A percentile compares a stretch with the other conserved stretches of the same genome.
phyloP scores from a whole-genome alignment of 2,329 filamentous ascomycete species.

The Diaporthe caulivora region DNA sequence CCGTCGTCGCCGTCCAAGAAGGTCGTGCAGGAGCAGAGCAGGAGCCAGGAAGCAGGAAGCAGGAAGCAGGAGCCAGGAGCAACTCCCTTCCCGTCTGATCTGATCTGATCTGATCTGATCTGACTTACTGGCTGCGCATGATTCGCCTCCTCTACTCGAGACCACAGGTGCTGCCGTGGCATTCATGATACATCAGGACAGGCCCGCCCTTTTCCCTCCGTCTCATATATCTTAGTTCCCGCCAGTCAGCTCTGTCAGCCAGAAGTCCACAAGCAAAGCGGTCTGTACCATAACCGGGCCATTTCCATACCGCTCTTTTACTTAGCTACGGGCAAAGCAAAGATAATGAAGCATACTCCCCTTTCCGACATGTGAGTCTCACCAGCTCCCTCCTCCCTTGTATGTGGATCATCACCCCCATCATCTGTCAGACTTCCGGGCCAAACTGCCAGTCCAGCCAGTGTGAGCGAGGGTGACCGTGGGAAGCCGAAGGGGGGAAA shows the following conservation, averaged over 20 bases:
- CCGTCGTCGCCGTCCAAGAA: slow-evolving; percentile 8
- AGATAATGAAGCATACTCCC: not conserved
- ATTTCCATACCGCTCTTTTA: slow-evolving; percentile 12
- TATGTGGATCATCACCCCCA: not conserved
- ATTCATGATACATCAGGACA: slow-evolving; percentile 26
- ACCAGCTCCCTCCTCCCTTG: not conserved
- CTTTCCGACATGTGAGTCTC: slow-evolving; percentile 26
- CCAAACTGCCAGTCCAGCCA: slow-evolving; percentile 6
- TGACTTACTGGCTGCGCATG: not conserved
- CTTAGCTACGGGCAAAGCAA: not conserved
- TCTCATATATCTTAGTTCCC: not conserved
- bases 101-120: no score
- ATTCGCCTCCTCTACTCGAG: slow-evolving; percentile 8
- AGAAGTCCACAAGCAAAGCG: no score
- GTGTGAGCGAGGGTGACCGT: not conserved
- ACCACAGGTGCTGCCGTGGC: slow-evolving; percentile 15
- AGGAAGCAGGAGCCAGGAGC: not conserved
- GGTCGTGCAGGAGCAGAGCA: not conserved
- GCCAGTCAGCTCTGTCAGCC: not conserved
- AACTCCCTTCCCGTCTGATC: not conserved
- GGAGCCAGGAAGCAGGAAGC: not conserved
- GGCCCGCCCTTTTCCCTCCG: not conserved
- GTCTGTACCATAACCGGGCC: not conserved
- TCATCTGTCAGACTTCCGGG: slow-evolving; percentile 1
- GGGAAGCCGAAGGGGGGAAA: not conserved